Percentiles rank a stretch among this genome's conserved stretches.
Evolutionary conservation across 495 filamentous ascomycete genomes (phyloP).

Genomic region (Neurospora sp.): DNA sequence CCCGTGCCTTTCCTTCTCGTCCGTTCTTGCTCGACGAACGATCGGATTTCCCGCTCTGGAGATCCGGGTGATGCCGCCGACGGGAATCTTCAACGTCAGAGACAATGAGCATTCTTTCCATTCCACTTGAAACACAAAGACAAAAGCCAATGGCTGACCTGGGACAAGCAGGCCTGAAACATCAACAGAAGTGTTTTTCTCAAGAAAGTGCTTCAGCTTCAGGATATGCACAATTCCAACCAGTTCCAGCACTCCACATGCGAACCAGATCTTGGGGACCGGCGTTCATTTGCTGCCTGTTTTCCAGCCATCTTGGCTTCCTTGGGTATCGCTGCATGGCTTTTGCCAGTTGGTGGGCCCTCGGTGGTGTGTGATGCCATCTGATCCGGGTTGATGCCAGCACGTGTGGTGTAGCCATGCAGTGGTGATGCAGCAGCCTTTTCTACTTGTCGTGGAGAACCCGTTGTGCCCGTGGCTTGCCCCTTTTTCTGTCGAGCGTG

Average conservation of each 20-base stretch:
- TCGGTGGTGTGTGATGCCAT: not conserved
- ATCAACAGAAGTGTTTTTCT: not conserved
- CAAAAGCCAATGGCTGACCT: not conserved
- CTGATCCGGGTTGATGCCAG: not conserved
- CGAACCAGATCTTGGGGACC: not conserved
- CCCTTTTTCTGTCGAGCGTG: not conserved
- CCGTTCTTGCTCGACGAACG: not conserved
- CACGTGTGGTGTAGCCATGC: not conserved
- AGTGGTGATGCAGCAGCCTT: not conserved
- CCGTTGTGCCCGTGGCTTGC: not conserved
- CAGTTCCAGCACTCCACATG: not conserved
- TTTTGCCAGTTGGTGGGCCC: not conserved
- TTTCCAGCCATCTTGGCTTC: not conserved
- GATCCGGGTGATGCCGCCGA: not conserved
- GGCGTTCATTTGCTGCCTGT: not conserved
- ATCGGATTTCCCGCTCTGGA: not conserved
- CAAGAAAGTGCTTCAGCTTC: not conserved
- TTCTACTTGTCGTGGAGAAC: not conserved
- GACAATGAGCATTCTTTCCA: not conserved
- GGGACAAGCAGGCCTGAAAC: not conserved
- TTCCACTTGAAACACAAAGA: not conserved
- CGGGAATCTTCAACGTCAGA: not conserved
- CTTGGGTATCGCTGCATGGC: not conserved
- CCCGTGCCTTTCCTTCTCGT: not conserved
- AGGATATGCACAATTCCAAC: not conserved